Percentiles rank a stretch among this genome's conserved stretches.
Conservation (phyloP, 2,329 filamentous ascomycete genomes). For the Ilyonectria robusta region DNA sequence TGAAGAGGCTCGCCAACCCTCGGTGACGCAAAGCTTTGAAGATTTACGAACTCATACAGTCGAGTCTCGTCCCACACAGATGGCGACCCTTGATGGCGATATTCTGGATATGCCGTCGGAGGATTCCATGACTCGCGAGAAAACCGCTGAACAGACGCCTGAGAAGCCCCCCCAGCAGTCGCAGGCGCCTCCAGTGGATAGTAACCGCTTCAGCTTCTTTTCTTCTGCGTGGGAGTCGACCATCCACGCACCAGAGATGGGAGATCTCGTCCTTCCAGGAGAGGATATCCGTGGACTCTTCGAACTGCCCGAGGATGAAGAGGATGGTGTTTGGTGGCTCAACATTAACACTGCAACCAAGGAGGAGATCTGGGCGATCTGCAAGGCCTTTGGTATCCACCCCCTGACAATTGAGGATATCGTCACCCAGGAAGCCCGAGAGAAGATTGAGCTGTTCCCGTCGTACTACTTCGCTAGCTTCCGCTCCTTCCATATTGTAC, state of each 20-base stretch:
- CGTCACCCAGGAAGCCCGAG: constrained; percentile 91
- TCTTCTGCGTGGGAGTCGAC: constrained; percentile 95
- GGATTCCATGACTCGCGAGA: constrained; percentile 63
- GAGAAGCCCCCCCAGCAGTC: constrained; percentile 53
- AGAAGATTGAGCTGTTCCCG: constrained; percentile 98
- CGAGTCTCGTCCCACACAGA: constrained; percentile 50
- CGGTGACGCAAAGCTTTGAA: constrained; percentile 53
- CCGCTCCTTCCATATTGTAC: constrained; percentile 87
- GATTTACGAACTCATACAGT: constrained; percentile 51
- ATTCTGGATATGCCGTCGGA: constrained; percentile 68
- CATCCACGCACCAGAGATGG: constrained; percentile 90
- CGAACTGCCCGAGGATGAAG: constrained; percentile 71
- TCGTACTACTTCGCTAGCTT: constrained; percentile 99
- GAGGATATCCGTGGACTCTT: constrained; percentile 94
- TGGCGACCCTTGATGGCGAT: constrained; percentile 70
- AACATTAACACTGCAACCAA: constrained; percentile 93
- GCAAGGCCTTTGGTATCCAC: constrained; percentile 95
- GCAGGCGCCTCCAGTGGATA: constrained; percentile 64
- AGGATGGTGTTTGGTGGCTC: constrained; percentile 96
- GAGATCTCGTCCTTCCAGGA: constrained; percentile 88
- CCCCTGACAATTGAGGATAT: constrained; percentile 98
- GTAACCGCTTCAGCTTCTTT: constrained; percentile 95
- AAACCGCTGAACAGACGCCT: constrained; percentile 50
- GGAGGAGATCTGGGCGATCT: constrained; percentile 89
- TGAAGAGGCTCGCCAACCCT: constrained; percentile 65